A percentile compares a stretch with the other conserved stretches of the same genome.
Evolutionary conservation across 2,329 filamentous ascomycete genomes (phyloP).

Genomic region (Botrytis paeoniae): DNA sequence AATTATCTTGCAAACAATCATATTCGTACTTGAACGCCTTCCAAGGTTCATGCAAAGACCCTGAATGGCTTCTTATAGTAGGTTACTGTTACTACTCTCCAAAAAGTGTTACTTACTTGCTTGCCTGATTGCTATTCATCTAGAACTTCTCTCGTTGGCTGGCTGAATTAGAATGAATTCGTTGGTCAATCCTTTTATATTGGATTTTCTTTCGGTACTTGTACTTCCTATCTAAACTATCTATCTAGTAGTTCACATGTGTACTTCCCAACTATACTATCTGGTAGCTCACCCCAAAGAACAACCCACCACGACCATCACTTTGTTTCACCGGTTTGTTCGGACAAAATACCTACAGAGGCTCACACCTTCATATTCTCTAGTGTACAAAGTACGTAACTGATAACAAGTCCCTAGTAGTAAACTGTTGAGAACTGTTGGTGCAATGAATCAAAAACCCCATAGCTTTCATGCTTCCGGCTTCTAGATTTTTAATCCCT

Average conservation of each 20-base stretch:
- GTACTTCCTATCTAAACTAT: neutral
- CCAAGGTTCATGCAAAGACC: neutral
- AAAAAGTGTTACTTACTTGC: neutral
- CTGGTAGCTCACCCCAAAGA: neutral
- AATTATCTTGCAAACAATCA: neutral
- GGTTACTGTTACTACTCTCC: neutral
- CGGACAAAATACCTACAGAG: neutral
- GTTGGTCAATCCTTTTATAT: neutral
- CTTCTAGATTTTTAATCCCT: slow-evolving; percentile 8
- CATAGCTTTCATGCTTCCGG: slow-evolving; percentile 13
- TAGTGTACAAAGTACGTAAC: slow-evolving; percentile 15
- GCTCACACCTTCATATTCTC: neutral
- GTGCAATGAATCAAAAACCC: slow-evolving; percentile 6
- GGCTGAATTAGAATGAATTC: neutral
- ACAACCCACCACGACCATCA: neutral
- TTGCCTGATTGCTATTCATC: neutral
- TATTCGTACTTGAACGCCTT: neutral
- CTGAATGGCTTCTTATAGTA: neutral
- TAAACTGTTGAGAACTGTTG: slow-evolving; percentile 3
- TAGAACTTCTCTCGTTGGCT: neutral
- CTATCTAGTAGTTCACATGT: neutral
- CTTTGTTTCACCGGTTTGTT: neutral
- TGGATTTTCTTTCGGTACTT: neutral
- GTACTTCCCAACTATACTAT: neutral
- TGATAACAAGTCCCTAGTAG: neutral